Percentiles rank a stretch among this genome's conserved stretches.
Conservation (phyloP, 2,329 filamentous ascomycete species). For the Tolypocladium cylindrosporum region DNA sequence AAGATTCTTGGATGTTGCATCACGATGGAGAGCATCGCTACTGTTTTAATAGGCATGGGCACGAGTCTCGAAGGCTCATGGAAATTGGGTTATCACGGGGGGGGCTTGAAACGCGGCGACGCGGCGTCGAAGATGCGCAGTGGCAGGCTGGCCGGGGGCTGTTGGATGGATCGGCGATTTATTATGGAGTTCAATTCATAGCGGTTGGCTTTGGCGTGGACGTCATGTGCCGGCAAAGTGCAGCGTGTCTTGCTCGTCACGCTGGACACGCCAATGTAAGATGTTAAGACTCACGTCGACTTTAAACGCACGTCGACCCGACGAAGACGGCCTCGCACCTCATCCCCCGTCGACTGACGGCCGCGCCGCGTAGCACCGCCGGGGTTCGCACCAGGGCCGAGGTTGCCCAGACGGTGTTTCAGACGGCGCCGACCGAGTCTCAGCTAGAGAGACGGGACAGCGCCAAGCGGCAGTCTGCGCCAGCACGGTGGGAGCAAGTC, state of each 20-base stretch:
- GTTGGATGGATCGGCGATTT: background rate
- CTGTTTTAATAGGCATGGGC: slow-evolving; percentile 21
- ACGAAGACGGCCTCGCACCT: background rate
- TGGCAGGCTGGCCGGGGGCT: background rate
- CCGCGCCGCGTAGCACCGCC: background rate
- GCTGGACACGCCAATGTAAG: too few relatives aligned
- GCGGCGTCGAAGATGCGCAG: background rate
- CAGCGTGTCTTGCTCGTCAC: background rate
- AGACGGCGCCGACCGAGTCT: background rate
- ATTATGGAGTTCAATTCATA: background rate
- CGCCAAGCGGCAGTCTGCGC: background rate
- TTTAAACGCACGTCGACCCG: background rate
- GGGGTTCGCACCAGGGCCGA: background rate
- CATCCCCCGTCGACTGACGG: too few relatives aligned
- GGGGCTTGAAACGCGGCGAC: background rate
- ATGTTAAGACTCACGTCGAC: too few relatives aligned
- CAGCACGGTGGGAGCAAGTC: background rate
- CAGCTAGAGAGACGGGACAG: background rate
- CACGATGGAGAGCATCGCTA: slow-evolving; percentile 3
- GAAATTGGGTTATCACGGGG: background rate
- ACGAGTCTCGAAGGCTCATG: background rate
- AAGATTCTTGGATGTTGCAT: slow-evolving; percentile 3
- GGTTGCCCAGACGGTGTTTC: background rate
- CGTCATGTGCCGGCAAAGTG: background rate
- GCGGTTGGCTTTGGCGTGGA: background rate